Evolutionary conservation across 495 filamentous ascomycete genomes (phyloP).

Genomic region (Echria macrotheca): DNA sequence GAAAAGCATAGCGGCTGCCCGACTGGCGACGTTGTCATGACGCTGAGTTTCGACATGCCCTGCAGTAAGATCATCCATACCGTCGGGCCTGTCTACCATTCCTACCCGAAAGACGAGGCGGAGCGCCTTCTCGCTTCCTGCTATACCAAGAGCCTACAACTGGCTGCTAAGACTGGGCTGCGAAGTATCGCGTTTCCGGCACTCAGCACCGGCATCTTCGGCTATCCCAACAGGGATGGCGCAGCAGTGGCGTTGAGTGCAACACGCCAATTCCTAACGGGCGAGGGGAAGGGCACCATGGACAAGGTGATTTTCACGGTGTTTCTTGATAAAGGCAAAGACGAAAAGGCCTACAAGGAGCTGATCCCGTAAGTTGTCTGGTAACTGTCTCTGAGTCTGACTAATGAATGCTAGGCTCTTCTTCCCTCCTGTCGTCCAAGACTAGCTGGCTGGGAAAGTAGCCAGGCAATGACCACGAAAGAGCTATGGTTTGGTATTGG

Average conservation of each 20-base stretch:
- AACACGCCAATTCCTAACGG: slow-evolving; percentile 63
- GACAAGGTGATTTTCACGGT: slow-evolving; percentile 76
- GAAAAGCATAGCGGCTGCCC: slow-evolving; percentile 59
- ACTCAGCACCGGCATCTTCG: slow-evolving; percentile 84
- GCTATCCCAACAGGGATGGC: slow-evolving; percentile 72
- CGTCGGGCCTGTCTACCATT: slow-evolving; percentile 78
- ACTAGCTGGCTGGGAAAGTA: background rate
- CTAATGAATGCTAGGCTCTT: slow-evolving; percentile 25
- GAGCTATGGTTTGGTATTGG: no score
- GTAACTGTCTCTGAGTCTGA: no score
- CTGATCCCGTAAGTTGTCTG: slow-evolving; percentile 63
- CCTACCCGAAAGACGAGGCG: slow-evolving; percentile 31
- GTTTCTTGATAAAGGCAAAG: slow-evolving; percentile 73
- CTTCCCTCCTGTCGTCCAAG: slow-evolving; percentile 33
- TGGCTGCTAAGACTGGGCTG: slow-evolving; percentile 60
- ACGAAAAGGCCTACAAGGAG: slow-evolving; percentile 64
- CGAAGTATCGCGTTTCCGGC: slow-evolving; percentile 75
- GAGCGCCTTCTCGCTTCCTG: slow-evolving; percentile 57
- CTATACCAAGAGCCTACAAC: slow-evolving; percentile 67
- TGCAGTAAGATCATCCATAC: slow-evolving; percentile 79
- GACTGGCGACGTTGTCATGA: slow-evolving; percentile 81
- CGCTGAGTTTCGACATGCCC: slow-evolving; percentile 67
- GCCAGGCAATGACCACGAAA: no score
- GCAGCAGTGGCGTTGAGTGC: slow-evolving; percentile 62
- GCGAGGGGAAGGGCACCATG: slow-evolving; percentile 49